These are phyloP conservation scores for Vigna unguiculata DNA, from an alignment of 306 rosid species.

Conservation along the genomic window DNA sequence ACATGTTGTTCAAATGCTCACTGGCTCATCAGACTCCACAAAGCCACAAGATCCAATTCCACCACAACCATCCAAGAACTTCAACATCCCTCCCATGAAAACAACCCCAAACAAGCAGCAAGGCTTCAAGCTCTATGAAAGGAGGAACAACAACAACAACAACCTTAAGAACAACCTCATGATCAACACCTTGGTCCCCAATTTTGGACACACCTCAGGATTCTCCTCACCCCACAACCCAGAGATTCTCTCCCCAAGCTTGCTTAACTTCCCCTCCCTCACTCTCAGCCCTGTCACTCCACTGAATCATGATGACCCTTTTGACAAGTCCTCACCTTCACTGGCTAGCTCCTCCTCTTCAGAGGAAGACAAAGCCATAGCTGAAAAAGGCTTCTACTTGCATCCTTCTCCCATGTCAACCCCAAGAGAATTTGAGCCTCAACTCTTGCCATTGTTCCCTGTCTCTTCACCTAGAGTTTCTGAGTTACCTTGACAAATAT, in stretches of 20 bases:
- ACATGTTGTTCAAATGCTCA: slow-evolving; percentile 93
- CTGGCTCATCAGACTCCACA: slow-evolving; percentile 71
- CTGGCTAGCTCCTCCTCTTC: slow-evolving; percentile 65
- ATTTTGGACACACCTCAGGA: slow-evolving; percentile 56
- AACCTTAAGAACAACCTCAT: slow-evolving; percentile 73
- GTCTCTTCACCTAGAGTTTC: slow-evolving; percentile 78
- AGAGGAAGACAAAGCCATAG: slow-evolving; percentile 86
- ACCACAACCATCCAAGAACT: slow-evolving; percentile 50
- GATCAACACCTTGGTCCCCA: slow-evolving; percentile 79
- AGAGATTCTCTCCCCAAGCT: slow-evolving; percentile 84
- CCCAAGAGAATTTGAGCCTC: slow-evolving; percentile 67
- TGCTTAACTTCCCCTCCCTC: slow-evolving; percentile 80
- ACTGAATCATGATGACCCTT: slow-evolving; percentile 66
- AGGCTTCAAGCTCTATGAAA: slow-evolving; percentile 83
- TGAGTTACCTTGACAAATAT: slow-evolving; percentile 54
- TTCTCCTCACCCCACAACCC: slow-evolving; percentile 71
- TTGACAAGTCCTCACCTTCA: slow-evolving; percentile 77
- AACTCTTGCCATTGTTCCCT: slow-evolving; percentile 80
- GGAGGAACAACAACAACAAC: slow-evolving; percentile 59
- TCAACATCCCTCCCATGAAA: slow-evolving; percentile 72
- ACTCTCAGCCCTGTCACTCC: slow-evolving; percentile 91
- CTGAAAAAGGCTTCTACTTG: slow-evolving; percentile 83
- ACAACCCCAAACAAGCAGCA: slow-evolving; percentile 64
- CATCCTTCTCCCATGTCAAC: slow-evolving; percentile 74
- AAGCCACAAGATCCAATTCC: slow-evolving; percentile 45